Conservation (phyloP, 2,329 filamentous ascomycete genomes). For the Chaetomium strumarium region DNA sequence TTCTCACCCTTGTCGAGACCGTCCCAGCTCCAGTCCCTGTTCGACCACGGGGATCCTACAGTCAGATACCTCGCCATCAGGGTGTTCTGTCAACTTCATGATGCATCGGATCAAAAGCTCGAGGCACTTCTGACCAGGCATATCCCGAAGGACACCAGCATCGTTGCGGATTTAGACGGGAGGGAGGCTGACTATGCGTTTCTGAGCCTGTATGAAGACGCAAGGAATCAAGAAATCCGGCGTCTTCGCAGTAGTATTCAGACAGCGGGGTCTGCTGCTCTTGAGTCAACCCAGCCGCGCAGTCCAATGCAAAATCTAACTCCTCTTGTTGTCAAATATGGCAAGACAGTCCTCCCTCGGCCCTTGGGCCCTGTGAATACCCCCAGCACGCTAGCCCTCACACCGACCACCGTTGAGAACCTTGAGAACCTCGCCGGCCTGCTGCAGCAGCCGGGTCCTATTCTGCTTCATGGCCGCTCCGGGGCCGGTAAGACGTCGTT, state of each 20-base stretch:
- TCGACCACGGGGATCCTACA: constrained; percentile 51
- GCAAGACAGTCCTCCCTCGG: constrained; percentile 60
- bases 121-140: constrained; percentile 64
- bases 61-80: constrained; percentile 78
- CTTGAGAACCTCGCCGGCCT: constrained; percentile 61
- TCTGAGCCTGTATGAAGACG: constrained; percentile 52
- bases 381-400: constrained; percentile 56
- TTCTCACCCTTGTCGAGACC: constrained; percentile 57
- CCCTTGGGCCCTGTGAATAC: constrained; percentile 44
- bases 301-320: constrained; percentile 41
- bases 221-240: constrained; percentile 43
- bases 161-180: constrained; percentile 71
- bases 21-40: constrained; percentile 61
- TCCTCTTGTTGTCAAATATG: constrained; percentile 57
- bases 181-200: constrained; percentile 73
- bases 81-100: constrained; percentile 72
- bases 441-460: constrained; percentile 62
- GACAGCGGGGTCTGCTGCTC: constrained; percentile 9
- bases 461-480: constrained; percentile 75
- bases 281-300: constrained; percentile 15
- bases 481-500: constrained; percentile 89
- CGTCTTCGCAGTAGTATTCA: constrained; percentile 37
- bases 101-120: constrained; percentile 71
- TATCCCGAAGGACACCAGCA: constrained; percentile 52
- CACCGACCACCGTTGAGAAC: constrained; percentile 67